phyloP scores from a whole-genome alignment of 2,329 filamentous ascomycete genomes.

The Rugonectria rugulosa region DNA sequence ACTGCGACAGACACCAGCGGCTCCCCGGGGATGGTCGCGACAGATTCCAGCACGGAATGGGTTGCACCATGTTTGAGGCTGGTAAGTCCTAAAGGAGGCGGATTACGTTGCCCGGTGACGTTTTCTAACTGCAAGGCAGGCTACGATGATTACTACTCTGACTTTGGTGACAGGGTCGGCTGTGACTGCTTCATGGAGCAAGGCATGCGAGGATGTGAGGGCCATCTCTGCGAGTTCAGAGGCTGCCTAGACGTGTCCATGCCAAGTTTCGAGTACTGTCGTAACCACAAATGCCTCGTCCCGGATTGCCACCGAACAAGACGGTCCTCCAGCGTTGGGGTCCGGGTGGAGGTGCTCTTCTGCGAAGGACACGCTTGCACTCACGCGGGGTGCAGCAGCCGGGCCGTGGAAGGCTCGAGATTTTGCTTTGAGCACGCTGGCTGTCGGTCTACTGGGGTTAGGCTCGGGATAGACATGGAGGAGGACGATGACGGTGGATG shows the following conservation, averaged over 20 bases:
- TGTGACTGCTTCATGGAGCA: constrained; percentile 21
- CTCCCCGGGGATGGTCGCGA: constrained; percentile 17
- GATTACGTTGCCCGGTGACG: no score
- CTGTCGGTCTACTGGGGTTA: constrained; percentile 1
- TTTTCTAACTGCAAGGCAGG: constrained; percentile 14
- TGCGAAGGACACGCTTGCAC: constrained; percentile 34
- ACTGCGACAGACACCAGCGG: constrained; percentile 34
- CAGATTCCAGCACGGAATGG: constrained; percentile 19
- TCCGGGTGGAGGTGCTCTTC: constrained; percentile 12
- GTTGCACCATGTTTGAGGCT: constrained; percentile 30
- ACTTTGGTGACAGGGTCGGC: constrained; percentile 15
- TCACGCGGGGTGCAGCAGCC: constrained; percentile 27
- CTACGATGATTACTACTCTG: constrained; percentile 16
- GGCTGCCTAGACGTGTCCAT: constrained; percentile 27
- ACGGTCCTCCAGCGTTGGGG: neutral
- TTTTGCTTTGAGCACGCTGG: constrained; percentile 28
- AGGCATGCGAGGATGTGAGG: constrained; percentile 25
- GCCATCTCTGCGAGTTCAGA: constrained; percentile 35
- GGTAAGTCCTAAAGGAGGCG: constrained; percentile 27
- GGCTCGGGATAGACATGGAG: neutral
- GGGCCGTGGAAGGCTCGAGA: constrained; percentile 13
- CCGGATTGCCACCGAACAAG: constrained; percentile 26
- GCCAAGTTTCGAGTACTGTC: constrained; percentile 28
- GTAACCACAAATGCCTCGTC: constrained; percentile 27
- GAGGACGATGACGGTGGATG: constrained; percentile 7